Conservation (phyloP, 495 filamentous ascomycete genomes). For the Annulohypoxylon bovei region DNA sequence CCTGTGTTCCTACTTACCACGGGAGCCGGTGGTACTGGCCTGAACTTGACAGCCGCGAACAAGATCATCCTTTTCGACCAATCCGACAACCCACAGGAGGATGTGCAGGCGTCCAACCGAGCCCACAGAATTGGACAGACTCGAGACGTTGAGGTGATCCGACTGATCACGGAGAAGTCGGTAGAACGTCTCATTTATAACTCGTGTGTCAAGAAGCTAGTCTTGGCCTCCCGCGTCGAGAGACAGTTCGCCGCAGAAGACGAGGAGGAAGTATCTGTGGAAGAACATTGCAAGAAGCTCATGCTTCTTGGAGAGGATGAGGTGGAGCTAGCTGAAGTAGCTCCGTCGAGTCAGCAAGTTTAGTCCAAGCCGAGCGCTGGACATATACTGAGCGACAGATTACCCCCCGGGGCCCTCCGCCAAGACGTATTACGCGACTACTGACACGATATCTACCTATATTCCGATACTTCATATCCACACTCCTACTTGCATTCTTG, state of each 20-base stretch:
- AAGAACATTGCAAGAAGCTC: constrained; percentile 42
- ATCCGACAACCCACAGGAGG: constrained; percentile 95
- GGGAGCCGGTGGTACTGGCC: constrained; percentile 91
- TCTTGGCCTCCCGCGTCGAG: constrained; percentile 84
- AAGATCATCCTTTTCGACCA: constrained; percentile 98
- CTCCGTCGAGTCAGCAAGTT: neutral
- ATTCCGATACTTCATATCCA: neutral
- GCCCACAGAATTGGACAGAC: constrained; percentile 95
- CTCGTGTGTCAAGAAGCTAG: constrained; percentile 88
- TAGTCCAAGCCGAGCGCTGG: neutral
- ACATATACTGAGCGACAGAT: neutral
- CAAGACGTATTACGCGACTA: neutral
- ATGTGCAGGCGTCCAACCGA: constrained; percentile 95
- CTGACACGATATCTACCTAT: neutral
- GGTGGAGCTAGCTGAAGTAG: neutral
- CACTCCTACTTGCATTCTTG: neutral
- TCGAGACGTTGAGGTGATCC: constrained; percentile 82
- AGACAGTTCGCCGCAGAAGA: constrained; percentile 46
- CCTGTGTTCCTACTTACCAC: constrained; percentile 93
- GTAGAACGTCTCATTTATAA: constrained; percentile 94
- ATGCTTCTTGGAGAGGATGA: constrained; percentile 43
- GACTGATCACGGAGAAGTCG: constrained; percentile 82
- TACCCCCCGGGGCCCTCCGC: neutral
- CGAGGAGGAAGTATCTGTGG: constrained; percentile 42
- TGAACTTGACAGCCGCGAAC: constrained; percentile 94